These are phyloP conservation scores for Spinacia oleracea DNA, from an alignment of 179 eudicot genomes.

Conservation along the genomic window DNA sequence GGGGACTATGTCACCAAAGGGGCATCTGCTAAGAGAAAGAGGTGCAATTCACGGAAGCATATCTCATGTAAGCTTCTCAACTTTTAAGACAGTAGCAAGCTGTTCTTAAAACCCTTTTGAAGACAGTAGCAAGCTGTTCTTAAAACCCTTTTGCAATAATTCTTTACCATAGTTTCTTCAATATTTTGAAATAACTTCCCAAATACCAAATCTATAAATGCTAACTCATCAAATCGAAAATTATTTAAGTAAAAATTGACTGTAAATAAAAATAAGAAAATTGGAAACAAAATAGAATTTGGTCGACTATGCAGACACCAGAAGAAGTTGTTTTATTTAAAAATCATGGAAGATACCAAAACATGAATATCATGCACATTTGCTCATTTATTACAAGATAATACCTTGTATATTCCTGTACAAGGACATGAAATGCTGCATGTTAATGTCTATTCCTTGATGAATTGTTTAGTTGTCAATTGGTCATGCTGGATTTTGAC, in stretches of 20 bases:
- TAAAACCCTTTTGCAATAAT: background rate
- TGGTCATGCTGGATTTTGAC: background rate
- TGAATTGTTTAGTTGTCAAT: conserved; percentile 1
- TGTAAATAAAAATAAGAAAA: background rate
- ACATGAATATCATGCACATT: background rate
- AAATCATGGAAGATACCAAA: background rate
- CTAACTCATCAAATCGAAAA: background rate
- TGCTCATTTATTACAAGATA: background rate
- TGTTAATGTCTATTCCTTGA: conserved; percentile 7
- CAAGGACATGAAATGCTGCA: background rate
- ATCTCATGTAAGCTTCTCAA: conserved; percentile 67
- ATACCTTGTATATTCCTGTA: background rate
- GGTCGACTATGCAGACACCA: background rate
- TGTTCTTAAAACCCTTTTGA: background rate
- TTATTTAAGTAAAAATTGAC: background rate
- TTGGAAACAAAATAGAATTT: background rate
- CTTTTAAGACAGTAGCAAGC: background rate
- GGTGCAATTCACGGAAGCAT: conserved; percentile 94
- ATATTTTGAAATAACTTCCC: background rate
- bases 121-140: background rate
- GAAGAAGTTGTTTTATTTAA: background rate
- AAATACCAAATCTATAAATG: background rate
- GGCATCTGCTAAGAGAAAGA: conserved; percentile 86
- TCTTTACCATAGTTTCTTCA: background rate
- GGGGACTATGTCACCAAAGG: conserved; percentile 74